Evolutionary conservation across 2,329 filamentous ascomycete genomes (phyloP).

Genomic region (Lachnellula cervina): DNA sequence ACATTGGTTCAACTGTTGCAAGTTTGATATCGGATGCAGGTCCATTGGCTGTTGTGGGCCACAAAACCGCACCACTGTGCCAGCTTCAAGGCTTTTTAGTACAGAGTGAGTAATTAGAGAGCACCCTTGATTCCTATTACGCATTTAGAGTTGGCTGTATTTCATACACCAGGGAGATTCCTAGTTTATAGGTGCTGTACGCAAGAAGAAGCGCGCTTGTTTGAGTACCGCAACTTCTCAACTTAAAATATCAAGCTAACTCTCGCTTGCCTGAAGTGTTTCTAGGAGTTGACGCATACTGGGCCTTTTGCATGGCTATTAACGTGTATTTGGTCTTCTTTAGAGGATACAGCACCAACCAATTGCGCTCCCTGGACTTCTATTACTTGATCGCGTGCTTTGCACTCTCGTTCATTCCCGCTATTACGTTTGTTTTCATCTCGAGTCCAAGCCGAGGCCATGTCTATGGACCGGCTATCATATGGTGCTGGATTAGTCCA

Average conservation of each 20-base stretch:
- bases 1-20: conserved; percentile 50
- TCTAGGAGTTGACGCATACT: conserved; percentile 46
- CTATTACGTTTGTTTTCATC: conserved; percentile 47
- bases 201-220: no score
- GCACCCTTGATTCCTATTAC: no score
- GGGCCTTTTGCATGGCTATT: conserved; percentile 53
- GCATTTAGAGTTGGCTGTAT: no score
- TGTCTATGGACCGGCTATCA: conserved; percentile 35
- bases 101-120: conserved; percentile 43
- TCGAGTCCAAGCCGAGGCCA: conserved; percentile 27
- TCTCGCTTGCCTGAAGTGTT: conserved; percentile 40
- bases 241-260: no score
- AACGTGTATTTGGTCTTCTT: conserved; percentile 58
- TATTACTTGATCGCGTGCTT: conserved; percentile 50
- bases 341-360: conserved; percentile 43
- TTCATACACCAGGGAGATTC: no score
- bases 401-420: conserved; percentile 47
- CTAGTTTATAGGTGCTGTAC: no score
- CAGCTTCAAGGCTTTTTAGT: conserved; percentile 75
- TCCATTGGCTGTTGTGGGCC: background rate
- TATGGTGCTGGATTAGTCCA: conserved; percentile 73
- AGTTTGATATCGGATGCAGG: conserved; percentile 49
- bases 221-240: no score
- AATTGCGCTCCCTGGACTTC: conserved; percentile 48
- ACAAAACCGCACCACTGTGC: conserved; percentile 35